These are phyloP conservation scores for Aspergillus novoparasiticus DNA, from an alignment of 2,329 filamentous ascomycete genomes.

Conservation along the genomic window DNA sequence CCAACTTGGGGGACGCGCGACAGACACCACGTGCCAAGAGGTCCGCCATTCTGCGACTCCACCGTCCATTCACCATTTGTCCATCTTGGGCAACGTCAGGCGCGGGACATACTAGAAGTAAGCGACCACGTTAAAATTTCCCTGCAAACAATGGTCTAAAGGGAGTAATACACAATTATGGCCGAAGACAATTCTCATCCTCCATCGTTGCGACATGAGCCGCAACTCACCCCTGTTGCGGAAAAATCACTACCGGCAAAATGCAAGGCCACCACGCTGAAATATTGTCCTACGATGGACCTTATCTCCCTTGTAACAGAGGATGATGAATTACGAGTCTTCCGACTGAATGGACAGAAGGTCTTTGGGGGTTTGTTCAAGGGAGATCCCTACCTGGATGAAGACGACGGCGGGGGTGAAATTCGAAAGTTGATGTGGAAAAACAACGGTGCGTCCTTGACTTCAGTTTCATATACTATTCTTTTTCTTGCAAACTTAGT, in stretches of 20 bases:
- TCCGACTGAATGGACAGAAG: conserved; percentile 74
- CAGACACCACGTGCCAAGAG: conserved; percentile 23
- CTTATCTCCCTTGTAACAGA: conserved; percentile 72
- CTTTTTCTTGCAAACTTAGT: conserved; percentile 8
- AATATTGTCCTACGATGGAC: conserved; percentile 84
- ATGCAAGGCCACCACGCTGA: conserved; percentile 55
- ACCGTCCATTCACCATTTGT: conserved; percentile 3
- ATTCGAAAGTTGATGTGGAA: conserved; percentile 63
- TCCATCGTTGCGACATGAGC: conserved; percentile 18
- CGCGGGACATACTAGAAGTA: not conserved
- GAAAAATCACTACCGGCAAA: conserved; percentile 45
- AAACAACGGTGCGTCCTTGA: conserved; percentile 60
- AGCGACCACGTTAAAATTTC: not conserved
- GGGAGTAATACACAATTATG: conserved; percentile 18
- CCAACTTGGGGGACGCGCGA: not conserved
- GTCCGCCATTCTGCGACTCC: conserved; percentile 5
- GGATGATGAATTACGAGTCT: conserved; percentile 71
- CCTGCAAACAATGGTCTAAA: conserved; percentile 30
- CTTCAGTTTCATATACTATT: not conserved
- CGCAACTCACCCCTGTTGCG: conserved; percentile 42
- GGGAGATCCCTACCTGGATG: conserved; percentile 42
- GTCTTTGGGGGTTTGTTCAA: conserved; percentile 57
- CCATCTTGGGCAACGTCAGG: not conserved
- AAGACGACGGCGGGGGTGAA: conserved; percentile 45
- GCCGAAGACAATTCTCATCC: conserved; percentile 21